Conservation (phyloP, 148 eudicot genomes). For the Silene latifolia region DNA sequence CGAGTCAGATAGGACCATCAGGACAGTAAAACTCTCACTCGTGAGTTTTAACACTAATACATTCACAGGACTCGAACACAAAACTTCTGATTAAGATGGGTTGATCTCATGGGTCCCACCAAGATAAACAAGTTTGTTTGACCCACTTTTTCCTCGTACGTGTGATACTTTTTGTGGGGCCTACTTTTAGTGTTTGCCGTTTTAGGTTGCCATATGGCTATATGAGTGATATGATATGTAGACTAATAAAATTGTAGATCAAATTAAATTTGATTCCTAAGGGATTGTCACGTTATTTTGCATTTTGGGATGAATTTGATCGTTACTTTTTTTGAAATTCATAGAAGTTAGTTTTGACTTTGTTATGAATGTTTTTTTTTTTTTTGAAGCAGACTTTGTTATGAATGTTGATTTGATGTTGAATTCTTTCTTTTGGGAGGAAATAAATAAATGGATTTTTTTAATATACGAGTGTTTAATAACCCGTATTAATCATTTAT, state of each 20-base stretch:
- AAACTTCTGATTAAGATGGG: too few relatives aligned
- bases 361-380: not conserved
- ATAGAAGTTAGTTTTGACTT: not conserved
- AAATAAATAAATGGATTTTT: too few relatives aligned
- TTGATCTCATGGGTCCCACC: too few relatives aligned
- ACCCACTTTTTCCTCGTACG: not conserved
- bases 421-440: not conserved
- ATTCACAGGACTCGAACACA: too few relatives aligned
- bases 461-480: too few relatives aligned
- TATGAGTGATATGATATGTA: too few relatives aligned
- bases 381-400: not conserved
- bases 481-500: too few relatives aligned
- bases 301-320: not conserved
- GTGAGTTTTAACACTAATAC: too few relatives aligned
- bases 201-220: not conserved
- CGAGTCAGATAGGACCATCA: too few relatives aligned
- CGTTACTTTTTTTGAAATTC: not conserved
- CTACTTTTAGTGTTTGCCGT: not conserved
- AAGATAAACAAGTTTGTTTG: not conserved
- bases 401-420: not conserved
- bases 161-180: not conserved
- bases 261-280: not conserved
- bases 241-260: not conserved
- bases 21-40: too few relatives aligned
- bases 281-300: conserved; percentile 4